Evolutionary conservation across 495 filamentous ascomycete genomes (phyloP).

Genomic region (Penicillium flavigenum): DNA sequence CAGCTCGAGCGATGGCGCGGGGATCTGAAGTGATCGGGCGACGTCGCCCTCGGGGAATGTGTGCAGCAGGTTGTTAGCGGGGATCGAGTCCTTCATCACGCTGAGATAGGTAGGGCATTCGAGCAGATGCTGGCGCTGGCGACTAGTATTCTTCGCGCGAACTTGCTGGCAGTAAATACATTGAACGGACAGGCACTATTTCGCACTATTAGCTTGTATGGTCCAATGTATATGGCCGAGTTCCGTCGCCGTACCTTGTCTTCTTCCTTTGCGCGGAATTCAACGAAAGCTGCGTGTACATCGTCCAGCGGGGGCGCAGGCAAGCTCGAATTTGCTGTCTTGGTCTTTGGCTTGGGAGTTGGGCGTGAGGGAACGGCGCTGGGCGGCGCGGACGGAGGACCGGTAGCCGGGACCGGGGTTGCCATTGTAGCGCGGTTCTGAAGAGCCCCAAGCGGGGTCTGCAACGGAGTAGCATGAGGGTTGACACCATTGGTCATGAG

Average conservation of each 20-base stretch:
- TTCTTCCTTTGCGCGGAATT: constrained; percentile 58
- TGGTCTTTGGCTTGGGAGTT: constrained; percentile 47
- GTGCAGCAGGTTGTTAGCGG: constrained; percentile 57
- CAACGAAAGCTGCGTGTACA: constrained; percentile 56
- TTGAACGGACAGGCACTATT: constrained; percentile 55
- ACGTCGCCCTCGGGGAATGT: constrained; percentile 56
- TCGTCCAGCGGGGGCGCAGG: constrained; percentile 52
- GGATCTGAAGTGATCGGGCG: constrained; percentile 52
- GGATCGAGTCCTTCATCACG: constrained; percentile 58
- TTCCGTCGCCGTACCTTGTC: constrained; percentile 47
- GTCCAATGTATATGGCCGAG: neutral
- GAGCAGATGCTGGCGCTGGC: constrained; percentile 54
- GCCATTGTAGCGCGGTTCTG: constrained; percentile 41
- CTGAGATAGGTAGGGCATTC: constrained; percentile 57
- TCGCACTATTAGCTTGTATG: constrained; percentile 8
- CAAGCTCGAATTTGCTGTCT: constrained; percentile 38
- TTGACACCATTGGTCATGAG: constrained; percentile 50
- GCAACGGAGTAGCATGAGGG: constrained; percentile 46
- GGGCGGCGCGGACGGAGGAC: constrained; percentile 31
- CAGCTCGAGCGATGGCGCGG: constrained; percentile 55
- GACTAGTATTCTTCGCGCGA: constrained; percentile 57
- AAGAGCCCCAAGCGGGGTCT: constrained; percentile 45
- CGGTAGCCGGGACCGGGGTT: constrained; percentile 36
- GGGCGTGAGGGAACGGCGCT: constrained; percentile 35
- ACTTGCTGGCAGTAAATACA: constrained; percentile 60